Evolutionary conservation across 495 filamentous ascomycete genomes (phyloP).

Genomic region (Penicillium ochrochloron): DNA sequence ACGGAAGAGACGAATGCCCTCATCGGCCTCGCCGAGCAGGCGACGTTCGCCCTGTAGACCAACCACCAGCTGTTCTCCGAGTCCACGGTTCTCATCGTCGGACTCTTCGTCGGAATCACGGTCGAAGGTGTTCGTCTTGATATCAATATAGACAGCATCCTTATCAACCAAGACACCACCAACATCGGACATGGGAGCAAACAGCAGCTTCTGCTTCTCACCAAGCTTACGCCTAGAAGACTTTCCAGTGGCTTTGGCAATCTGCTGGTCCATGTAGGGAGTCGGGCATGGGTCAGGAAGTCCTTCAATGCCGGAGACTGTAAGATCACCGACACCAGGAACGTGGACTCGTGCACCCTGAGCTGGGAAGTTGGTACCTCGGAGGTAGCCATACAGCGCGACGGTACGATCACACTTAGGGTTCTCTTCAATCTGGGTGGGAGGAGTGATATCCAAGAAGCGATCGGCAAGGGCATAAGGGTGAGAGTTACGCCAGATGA

Average conservation of each 20-base stretch:
- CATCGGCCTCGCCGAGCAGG: conserved; percentile 79
- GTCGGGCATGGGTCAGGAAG: conserved; percentile 96
- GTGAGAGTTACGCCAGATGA: conserved; percentile 96
- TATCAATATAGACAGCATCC: conserved; percentile 79
- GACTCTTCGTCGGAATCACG: conserved; percentile 59
- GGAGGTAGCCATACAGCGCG: conserved; percentile 89
- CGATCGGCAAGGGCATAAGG: conserved; percentile 92
- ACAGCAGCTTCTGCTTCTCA: conserved; percentile 93
- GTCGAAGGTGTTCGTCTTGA: conserved; percentile 78
- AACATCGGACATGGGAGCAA: conserved; percentile 97
- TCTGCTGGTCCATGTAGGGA: conserved; percentile 82
- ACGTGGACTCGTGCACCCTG: conserved; percentile 88
- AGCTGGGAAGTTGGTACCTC: conserved; percentile 93
- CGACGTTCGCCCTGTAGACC: conserved; percentile 81
- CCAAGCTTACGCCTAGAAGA: conserved; percentile 74
- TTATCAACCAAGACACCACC: conserved; percentile 86
- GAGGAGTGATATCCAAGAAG: conserved; percentile 92
- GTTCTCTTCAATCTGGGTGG: conserved; percentile 84
- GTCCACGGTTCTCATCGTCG: conserved; percentile 70
- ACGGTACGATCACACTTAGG: conserved; percentile 87
- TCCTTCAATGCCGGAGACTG: conserved; percentile 79
- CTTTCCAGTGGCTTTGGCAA: conserved; percentile 82
- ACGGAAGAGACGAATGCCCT: conserved; percentile 82
- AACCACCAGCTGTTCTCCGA: conserved; percentile 92
- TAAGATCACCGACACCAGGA: conserved; percentile 91